Evolutionary conservation across 768 basidiomycete species (phyloP).

Genomic region (Lyophyllum shimeji): DNA sequence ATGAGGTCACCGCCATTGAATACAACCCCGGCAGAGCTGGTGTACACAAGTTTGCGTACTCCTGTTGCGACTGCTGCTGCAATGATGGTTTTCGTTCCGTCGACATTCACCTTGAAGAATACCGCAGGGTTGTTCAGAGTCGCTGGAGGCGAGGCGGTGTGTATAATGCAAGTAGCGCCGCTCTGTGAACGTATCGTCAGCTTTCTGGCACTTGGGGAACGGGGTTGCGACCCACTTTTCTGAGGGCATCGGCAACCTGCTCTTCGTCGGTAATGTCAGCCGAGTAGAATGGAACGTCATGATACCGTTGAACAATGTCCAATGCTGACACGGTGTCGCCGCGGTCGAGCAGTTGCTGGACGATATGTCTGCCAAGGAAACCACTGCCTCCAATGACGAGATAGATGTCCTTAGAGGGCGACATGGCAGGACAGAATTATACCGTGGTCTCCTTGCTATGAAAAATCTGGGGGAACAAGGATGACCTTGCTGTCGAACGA

Average conservation of each 20-base stretch:
- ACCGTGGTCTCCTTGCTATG: constrained; percentile 4
- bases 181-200: constrained; percentile 43
- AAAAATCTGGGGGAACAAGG: not conserved
- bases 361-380: constrained; percentile 89
- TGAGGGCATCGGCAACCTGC: constrained; percentile 69
- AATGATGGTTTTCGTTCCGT: constrained; percentile 85
- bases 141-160: constrained; percentile 87
- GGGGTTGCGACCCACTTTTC: constrained; percentile 51
- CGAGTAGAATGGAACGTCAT: constrained; percentile 84
- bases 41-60: constrained; percentile 89
- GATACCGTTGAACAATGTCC: constrained; percentile 90
- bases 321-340: constrained; percentile 83
- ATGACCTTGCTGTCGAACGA: constrained; percentile 20
- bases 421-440: constrained; percentile 13
- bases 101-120: constrained; percentile 92
- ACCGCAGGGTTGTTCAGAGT: constrained; percentile 62
- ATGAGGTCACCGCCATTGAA: constrained; percentile 82
- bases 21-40: constrained; percentile 88
- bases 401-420: constrained; percentile 60
- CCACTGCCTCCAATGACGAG: constrained; percentile 94
- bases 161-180: constrained; percentile 87
- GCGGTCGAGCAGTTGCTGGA: constrained; percentile 77
- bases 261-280: constrained; percentile 85
- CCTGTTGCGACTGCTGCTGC: constrained; percentile 71
- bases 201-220: not conserved